phyloP scores from a whole-genome alignment of 2,329 filamentous ascomycete genomes.

The Botrytis porri region DNA sequence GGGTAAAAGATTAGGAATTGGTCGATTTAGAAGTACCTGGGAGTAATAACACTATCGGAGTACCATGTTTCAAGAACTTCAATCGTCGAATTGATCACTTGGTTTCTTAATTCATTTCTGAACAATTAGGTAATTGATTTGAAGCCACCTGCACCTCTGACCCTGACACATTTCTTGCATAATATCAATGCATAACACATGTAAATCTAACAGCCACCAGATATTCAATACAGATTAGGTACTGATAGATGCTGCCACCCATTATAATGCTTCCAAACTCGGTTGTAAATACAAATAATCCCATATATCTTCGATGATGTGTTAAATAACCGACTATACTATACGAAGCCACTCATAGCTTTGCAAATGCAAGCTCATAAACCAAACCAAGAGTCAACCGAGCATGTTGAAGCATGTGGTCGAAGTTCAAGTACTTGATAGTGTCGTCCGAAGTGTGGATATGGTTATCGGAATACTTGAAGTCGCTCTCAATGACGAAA shows the following conservation, averaged over 20 bases:
- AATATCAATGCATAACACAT: neutral
- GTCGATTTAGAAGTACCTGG: neutral
- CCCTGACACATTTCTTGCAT: neutral
- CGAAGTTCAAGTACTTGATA: conserved; percentile 72
- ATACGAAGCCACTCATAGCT: conserved; percentile 38
- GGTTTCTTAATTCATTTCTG: neutral
- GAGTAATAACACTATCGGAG: neutral
- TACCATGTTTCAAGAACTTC: neutral
- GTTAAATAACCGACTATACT: neutral
- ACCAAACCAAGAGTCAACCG: conserved; percentile 78
- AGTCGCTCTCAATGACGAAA: conserved; percentile 73
- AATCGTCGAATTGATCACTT: neutral
- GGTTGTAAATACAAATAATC: neutral
- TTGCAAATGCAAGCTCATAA: conserved; percentile 78
- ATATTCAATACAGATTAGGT: neutral
- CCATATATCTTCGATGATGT: neutral
- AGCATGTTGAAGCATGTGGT: conserved; percentile 90
- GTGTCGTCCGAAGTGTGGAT: conserved; percentile 70
- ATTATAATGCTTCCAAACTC: neutral
- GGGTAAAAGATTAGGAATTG: neutral
- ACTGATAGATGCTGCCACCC: neutral
- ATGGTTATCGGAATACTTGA: conserved; percentile 62
- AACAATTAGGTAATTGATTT: neutral
- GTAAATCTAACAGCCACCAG: neutral
- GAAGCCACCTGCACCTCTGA: neutral